Conservation (phyloP, 148 eudicot genomes). For the Chenopodium quinoa region DNA sequence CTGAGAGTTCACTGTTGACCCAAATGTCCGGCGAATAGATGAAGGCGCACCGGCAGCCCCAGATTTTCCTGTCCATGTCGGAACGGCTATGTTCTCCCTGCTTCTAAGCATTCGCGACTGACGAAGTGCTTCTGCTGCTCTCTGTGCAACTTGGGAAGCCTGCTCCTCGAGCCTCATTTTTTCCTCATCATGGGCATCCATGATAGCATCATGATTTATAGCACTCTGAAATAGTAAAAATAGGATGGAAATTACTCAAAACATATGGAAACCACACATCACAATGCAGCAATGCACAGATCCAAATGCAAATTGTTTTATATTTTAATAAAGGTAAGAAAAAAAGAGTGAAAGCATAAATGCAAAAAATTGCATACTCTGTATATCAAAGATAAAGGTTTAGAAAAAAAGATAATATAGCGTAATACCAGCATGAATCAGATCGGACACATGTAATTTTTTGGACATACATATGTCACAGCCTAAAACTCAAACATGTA, state of each 20-base stretch:
- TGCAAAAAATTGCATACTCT: too few relatives aligned
- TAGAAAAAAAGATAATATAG: too few relatives aligned
- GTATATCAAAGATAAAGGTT: too few relatives aligned
- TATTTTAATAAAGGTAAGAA: too few relatives aligned
- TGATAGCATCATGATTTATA: constrained; percentile 84
- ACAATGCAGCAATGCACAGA: not conserved
- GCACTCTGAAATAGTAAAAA: constrained; percentile 64
- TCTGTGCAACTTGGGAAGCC: constrained; percentile 82
- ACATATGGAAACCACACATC: not conserved
- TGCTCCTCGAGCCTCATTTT: constrained; percentile 75
- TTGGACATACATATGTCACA: not conserved
- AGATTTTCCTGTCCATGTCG: constrained; percentile 93
- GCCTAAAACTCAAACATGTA: not conserved
- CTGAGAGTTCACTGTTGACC: constrained; percentile 72
- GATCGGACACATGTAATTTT: not conserved
- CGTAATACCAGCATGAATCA: not conserved
- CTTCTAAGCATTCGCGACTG: constrained; percentile 80
- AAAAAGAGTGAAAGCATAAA: too few relatives aligned
- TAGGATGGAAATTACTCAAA: not conserved
- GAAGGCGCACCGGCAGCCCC: constrained; percentile 98
- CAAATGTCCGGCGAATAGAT: constrained; percentile 62
- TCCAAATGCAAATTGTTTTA: too few relatives aligned
- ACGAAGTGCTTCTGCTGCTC: constrained; percentile 95
- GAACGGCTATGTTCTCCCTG: constrained; percentile 68
- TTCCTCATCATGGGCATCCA: constrained; percentile 85